Percentiles rank a stretch among this genome's conserved stretches.
Conservation (phyloP, 2,329 filamentous ascomycete species). For the Venturia pyrina region DNA sequence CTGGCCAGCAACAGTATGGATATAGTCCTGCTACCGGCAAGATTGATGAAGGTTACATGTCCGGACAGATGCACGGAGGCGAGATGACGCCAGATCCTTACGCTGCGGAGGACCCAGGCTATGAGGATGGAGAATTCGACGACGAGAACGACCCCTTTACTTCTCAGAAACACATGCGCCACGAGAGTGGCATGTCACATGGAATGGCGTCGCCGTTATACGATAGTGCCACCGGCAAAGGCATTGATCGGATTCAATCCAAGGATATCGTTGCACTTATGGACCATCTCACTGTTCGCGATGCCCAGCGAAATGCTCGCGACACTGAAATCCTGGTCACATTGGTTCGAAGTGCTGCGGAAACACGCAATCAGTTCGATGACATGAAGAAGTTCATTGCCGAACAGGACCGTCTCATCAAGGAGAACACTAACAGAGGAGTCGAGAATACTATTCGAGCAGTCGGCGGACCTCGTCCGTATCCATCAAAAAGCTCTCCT, state of each 20-base stretch:
- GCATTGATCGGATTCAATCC: constrained; percentile 85
- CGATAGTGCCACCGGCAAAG: constrained; percentile 76
- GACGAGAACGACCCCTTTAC: constrained; percentile 57
- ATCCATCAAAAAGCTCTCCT: constrained; percentile 53
- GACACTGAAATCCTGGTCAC: constrained; percentile 96
- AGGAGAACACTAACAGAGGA: constrained; percentile 76
- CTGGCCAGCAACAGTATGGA: constrained; percentile 8
- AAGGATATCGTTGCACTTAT: constrained; percentile 95
- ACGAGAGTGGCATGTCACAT: constrained; percentile 83
- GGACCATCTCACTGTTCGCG: constrained; percentile 95
- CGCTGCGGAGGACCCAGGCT: not conserved
- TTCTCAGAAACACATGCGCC: constrained; percentile 45
- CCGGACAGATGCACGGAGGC: constrained; percentile 51
- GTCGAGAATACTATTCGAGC: constrained; percentile 78
- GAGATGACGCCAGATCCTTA: constrained; percentile 32
- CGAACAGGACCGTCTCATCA: constrained; percentile 81
- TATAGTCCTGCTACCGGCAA: constrained; percentile 47
- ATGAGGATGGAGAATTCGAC: constrained; percentile 38
- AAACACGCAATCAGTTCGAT: constrained; percentile 95
- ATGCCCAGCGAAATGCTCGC: constrained; percentile 89
- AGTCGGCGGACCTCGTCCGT: constrained; percentile 74
- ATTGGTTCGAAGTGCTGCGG: constrained; percentile 82
- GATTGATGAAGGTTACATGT: constrained; percentile 89
- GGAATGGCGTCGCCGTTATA: constrained; percentile 85
- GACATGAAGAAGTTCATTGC: constrained; percentile 89